Evolutionary conservation across 2,329 filamentous ascomycete genomes (phyloP).

Genomic region (Neospermospora avenae): DNA sequence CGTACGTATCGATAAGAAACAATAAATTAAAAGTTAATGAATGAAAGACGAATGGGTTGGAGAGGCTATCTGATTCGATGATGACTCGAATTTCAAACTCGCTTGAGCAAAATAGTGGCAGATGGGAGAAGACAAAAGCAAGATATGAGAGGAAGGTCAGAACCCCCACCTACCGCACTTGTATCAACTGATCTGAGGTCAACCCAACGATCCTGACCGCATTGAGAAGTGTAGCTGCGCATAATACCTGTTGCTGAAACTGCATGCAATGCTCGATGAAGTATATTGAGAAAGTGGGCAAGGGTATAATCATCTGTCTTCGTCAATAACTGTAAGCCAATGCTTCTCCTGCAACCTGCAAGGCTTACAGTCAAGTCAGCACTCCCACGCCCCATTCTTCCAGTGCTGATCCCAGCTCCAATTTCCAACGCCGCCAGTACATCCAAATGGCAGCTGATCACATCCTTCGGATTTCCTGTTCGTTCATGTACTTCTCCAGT

Average conservation of each 20-base stretch:
- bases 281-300: constrained; percentile 10
- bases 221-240: neutral
- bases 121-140: neutral
- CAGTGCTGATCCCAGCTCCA: neutral
- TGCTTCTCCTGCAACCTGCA: neutral
- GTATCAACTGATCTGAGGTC: neutral
- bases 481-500: constrained; percentile 80
- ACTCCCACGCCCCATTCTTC: constrained; percentile 1
- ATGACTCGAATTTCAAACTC: neutral
- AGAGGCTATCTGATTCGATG: neutral
- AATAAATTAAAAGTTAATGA: no score
- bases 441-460: constrained; percentile 21
- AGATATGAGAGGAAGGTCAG: neutral
- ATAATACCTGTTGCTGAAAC: neutral
- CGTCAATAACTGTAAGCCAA: constrained; percentile 6
- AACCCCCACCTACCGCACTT: neutral
- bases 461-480: constrained; percentile 88
- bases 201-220: neutral
- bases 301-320: constrained; percentile 15
- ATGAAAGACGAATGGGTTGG: neutral
- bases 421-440: constrained; percentile 3
- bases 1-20: no score
- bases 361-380: neutral
- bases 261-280: constrained; percentile 9
- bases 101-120: neutral